Conservation (phyloP, 169 alveolate species). For the Plasmodium fragile region DNA sequence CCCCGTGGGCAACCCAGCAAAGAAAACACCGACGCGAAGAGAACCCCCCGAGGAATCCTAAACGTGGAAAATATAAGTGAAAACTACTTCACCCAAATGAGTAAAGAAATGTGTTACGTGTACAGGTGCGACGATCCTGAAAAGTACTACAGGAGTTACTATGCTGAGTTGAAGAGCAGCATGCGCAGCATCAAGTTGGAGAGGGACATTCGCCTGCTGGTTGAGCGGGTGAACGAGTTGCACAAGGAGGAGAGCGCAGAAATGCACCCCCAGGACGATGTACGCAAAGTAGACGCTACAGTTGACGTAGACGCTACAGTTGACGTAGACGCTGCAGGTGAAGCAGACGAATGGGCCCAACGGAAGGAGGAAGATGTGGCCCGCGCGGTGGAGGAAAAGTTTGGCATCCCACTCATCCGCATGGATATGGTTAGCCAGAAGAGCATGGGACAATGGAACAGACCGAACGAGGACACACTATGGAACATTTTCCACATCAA, state of each 20-base stretch:
- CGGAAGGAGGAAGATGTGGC: background rate
- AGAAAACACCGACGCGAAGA: background rate
- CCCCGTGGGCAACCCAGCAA: background rate
- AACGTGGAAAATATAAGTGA: slow-evolving; percentile 23
- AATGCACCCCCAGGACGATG: no score
- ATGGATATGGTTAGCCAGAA: slow-evolving; percentile 14
- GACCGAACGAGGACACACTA: background rate
- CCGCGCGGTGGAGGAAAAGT: background rate
- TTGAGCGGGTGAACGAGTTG: background rate
- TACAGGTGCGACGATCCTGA: slow-evolving; percentile 39
- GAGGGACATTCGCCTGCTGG: background rate
- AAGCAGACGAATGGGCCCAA: background rate
- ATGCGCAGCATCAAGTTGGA: slow-evolving; percentile 3
- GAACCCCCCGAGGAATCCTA: background rate
- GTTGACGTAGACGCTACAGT: background rate
- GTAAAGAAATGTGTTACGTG: slow-evolving; percentile 37
- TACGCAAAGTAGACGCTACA: no score
- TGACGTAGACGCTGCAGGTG: background rate
- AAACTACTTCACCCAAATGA: slow-evolving; percentile 19
- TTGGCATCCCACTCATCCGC: slow-evolving; percentile 10
- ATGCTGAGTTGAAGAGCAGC: background rate
- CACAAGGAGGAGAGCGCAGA: background rate
- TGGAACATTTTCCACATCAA: slow-evolving; percentile 33
- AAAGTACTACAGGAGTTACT: slow-evolving; percentile 30
- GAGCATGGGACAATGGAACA: background rate